A percentile compares a stretch with the other conserved stretches of the same genome.
phyloP scores from a whole-genome alignment of 768 basidiomycete species.

The Omphalotus guepiniiformis region DNA sequence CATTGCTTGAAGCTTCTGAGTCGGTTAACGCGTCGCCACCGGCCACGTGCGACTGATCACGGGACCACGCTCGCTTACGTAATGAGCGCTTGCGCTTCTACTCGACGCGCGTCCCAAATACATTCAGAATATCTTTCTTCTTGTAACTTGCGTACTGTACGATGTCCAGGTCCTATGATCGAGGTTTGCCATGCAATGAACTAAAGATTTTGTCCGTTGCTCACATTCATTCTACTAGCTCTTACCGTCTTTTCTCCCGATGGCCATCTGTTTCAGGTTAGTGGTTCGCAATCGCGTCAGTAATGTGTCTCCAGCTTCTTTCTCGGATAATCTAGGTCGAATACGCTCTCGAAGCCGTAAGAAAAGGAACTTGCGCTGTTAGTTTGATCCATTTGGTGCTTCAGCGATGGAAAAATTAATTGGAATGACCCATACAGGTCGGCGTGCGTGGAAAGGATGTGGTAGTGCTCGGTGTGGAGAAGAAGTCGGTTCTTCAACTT shows the following conservation, averaged over 20 bases:
- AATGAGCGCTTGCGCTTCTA: slow-evolving; percentile 19
- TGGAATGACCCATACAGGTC: slow-evolving; percentile 49
- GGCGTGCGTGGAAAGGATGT: slow-evolving; percentile 94
- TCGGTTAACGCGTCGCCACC: no score
- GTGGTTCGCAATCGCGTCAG: slow-evolving; percentile 27
- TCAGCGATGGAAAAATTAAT: not conserved
- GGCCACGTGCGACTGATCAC: slow-evolving; percentile 16
- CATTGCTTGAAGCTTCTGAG: no score
- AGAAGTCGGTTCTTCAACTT: slow-evolving; percentile 95
- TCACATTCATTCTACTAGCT: slow-evolving; percentile 41
- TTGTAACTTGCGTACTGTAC: slow-evolving; percentile 16
- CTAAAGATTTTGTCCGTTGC: not conserved
- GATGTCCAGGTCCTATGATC: slow-evolving; percentile 97
- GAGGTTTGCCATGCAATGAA: slow-evolving; percentile 52
- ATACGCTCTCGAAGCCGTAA: slow-evolving; percentile 96
- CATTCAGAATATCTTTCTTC: slow-evolving; percentile 12
- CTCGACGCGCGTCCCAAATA: slow-evolving; percentile 46
- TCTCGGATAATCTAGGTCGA: slow-evolving; percentile 66
- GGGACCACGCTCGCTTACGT: slow-evolving; percentile 17
- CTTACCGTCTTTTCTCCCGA: slow-evolving; percentile 98
- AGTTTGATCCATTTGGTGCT: slow-evolving; percentile 26
- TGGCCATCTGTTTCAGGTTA: slow-evolving; percentile 96
- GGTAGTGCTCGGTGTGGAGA: slow-evolving; percentile 96
- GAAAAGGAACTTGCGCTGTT: slow-evolving; percentile 96
- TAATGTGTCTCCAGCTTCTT: slow-evolving; percentile 10